phyloP scores from a whole-genome alignment of 2,329 filamentous ascomycete genomes.

The Apiospora marii region DNA sequence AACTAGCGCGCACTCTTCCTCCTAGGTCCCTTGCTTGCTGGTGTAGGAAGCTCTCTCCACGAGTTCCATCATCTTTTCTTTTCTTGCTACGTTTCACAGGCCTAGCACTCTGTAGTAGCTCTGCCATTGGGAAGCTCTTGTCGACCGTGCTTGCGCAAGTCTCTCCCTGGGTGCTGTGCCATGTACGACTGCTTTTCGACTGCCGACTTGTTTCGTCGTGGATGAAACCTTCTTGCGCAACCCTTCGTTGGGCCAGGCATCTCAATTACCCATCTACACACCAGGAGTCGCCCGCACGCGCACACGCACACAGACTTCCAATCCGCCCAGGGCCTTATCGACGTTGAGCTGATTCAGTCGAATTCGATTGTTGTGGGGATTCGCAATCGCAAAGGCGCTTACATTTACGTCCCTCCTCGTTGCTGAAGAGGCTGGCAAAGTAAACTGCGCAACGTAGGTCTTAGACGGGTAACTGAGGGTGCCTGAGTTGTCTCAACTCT shows the following conservation, averaged over 20 bases:
- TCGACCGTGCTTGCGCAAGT: constrained; percentile 12
- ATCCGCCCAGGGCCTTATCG: not conserved
- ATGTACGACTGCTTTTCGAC: constrained; percentile 16
- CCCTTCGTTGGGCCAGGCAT: constrained; percentile 18
- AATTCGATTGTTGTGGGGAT: constrained; percentile 5
- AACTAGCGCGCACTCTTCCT: constrained; percentile 9
- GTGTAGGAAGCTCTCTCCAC: not conserved
- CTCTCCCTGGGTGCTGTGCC: not conserved
- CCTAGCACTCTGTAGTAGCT: not conserved
- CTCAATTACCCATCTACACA: not conserved
- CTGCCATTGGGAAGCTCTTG: constrained; percentile 11
- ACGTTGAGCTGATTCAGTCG: constrained; percentile 16
- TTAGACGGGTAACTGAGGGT: constrained; percentile 15
- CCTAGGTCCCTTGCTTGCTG: not conserved
- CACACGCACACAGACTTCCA: not conserved
- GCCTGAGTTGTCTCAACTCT: constrained; percentile 14
- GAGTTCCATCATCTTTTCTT: constrained; percentile 10
- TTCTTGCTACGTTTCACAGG: constrained; percentile 11
- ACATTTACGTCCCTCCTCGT: not conserved
- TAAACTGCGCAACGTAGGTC: constrained; percentile 12
- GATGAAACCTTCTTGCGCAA: constrained; percentile 14
- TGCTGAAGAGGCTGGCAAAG: constrained; percentile 4
- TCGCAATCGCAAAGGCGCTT: not conserved
- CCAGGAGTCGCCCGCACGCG: not conserved
- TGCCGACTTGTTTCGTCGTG: constrained; percentile 14